phyloP scores from a whole-genome alignment of 768 basidiomycete genomes.

The Boletales sp. region DNA sequence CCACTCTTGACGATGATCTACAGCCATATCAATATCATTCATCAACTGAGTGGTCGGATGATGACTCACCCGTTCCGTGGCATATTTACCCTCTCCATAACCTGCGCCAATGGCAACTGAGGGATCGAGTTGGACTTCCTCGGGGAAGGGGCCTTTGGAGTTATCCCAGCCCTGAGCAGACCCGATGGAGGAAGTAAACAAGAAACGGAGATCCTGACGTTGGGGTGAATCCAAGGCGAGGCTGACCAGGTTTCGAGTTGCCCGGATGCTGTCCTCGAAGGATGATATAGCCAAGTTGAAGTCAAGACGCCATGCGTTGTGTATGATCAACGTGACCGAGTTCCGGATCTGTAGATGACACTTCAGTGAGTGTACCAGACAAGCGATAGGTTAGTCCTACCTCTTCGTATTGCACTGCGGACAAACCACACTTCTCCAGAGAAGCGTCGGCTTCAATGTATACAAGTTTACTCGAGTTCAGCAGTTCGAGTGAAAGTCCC shows the following conservation, averaged over 20 bases:
- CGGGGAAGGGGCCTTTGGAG: constrained; percentile 29
- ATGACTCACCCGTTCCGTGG: constrained; percentile 34
- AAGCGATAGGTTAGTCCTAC: background rate
- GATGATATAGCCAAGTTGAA: constrained; percentile 41
- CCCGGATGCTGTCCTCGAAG: constrained; percentile 40
- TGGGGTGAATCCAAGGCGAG: constrained; percentile 31
- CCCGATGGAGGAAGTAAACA: constrained; percentile 41
- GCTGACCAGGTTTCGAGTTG: constrained; percentile 33
- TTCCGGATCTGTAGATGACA: constrained; percentile 26
- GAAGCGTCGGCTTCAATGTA: constrained; percentile 34
- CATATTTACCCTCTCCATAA: constrained; percentile 46
- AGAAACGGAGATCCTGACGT: constrained; percentile 26
- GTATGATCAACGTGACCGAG: constrained; percentile 36
- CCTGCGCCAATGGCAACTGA: constrained; percentile 37
- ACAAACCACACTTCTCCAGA: constrained; percentile 29
- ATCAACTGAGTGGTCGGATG: too few species aligned
- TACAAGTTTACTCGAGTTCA: constrained; percentile 31
- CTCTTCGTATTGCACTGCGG: constrained; percentile 13
- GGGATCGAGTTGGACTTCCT: constrained; percentile 31
- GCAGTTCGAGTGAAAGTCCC: constrained; percentile 25
- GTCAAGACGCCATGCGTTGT: constrained; percentile 44
- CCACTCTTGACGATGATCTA: constrained; percentile 38
- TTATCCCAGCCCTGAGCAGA: constrained; percentile 30
- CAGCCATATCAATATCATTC: background rate
- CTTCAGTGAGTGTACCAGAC: background rate